Conservation (phyloP, 306 rosid species). For the Prunus mira region DNA sequence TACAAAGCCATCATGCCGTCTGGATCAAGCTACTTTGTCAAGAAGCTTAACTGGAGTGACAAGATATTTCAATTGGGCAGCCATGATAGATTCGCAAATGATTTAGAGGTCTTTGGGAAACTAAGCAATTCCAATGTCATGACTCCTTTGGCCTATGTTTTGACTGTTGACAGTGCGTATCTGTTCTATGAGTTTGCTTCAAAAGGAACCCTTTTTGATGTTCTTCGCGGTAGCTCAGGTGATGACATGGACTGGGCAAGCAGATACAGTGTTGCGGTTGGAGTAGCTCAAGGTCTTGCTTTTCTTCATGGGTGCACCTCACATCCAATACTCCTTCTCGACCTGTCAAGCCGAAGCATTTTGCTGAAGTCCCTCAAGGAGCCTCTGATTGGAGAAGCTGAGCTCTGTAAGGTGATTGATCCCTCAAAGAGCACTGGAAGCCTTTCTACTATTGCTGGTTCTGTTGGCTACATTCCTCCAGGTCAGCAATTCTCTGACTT, state of each 20-base stretch:
- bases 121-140: conserved; percentile 88
- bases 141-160: conserved; percentile 78
- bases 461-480: conserved; percentile 96
- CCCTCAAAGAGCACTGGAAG: conserved; percentile 85
- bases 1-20: conserved; percentile 71
- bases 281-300: conserved; percentile 87
- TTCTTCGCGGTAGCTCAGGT: conserved; percentile 57
- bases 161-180: conserved; percentile 63
- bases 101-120: conserved; percentile 63
- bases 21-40: conserved; percentile 66
- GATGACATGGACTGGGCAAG: conserved; percentile 76
- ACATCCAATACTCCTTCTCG: conserved; percentile 80
- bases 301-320: conserved; percentile 76
- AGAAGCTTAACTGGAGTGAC: conserved; percentile 84
- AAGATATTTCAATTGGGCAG: conserved; percentile 62
- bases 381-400: conserved; percentile 89
- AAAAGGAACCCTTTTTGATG: conserved; percentile 67
- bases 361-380: conserved; percentile 87
- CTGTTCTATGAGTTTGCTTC: conserved; percentile 65
- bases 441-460: conserved; percentile 82
- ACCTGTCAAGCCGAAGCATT: conserved; percentile 72
- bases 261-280: conserved; percentile 83
- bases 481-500: conserved; percentile 45
- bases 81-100: conserved; percentile 48
- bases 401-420: conserved; percentile 80